A percentile compares a stretch with the other conserved stretches of the same genome.
phyloP scores from a whole-genome alignment of 2,329 filamentous ascomycete genomes.

The Phyllosticta citriasiana region DNA sequence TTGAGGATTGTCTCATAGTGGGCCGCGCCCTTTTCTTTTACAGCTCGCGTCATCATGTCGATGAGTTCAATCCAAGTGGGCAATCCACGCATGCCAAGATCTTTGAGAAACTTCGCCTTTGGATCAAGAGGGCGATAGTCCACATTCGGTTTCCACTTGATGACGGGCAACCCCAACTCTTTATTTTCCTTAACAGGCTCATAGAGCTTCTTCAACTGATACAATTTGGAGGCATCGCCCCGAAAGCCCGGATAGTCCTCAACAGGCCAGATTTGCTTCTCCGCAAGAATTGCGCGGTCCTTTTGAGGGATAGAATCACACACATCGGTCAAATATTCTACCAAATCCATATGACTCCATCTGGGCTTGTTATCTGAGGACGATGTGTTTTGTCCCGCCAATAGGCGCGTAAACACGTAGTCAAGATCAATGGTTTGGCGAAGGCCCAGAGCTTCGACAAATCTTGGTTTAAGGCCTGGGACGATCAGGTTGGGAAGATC shows the following conservation, averaged over 20 bases:
- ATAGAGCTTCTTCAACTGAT: constrained; percentile 27
- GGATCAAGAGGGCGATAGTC: constrained; percentile 6
- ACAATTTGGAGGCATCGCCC: constrained; percentile 21
- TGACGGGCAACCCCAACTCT: constrained; percentile 57
- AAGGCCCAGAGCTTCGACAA: constrained; percentile 72
- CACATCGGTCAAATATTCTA: constrained; percentile 89
- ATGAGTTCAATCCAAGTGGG: constrained; percentile 5
- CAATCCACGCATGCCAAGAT: constrained; percentile 3
- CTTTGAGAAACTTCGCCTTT: constrained; percentile 28
- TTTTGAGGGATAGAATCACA: constrained; percentile 74
- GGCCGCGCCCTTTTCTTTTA: neutral
- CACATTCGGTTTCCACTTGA: constrained; percentile 30
- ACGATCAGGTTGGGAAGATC: constrained; percentile 77
- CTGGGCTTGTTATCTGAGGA: constrained; percentile 35
- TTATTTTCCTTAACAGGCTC: constrained; percentile 24
- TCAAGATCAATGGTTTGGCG: constrained; percentile 91
- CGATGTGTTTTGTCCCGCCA: constrained; percentile 1
- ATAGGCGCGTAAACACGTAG: constrained; percentile 78
- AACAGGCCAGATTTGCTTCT: constrained; percentile 30
- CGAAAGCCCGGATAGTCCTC: constrained; percentile 8
- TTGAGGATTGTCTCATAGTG: constrained; percentile 3
- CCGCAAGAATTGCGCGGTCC: constrained; percentile 41
- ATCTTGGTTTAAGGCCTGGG: constrained; percentile 75
- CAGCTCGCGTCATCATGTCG: constrained; percentile 1
- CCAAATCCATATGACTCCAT: constrained; percentile 90